Base-by-base conservation (phyloP, 306 rosid genomes). In the Parietaria judaica region DNA sequence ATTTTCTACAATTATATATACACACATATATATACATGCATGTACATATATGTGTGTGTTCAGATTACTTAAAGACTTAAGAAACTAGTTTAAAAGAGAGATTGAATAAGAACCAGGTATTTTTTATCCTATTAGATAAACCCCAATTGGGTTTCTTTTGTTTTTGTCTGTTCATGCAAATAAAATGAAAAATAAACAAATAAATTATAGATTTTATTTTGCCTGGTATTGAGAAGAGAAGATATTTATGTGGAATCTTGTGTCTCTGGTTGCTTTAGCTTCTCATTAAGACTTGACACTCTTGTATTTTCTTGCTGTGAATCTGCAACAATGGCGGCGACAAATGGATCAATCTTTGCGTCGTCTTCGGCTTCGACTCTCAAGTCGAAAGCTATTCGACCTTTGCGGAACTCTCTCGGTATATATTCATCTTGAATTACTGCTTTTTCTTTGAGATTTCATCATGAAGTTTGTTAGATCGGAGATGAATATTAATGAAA, bases 321-420 rank as follows among this genome's bases (percentile, higher is more conserved):
- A n/a, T 54, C 54, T 59, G 6, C 54, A 38, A 6, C 23, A 8
- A 84, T 84, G 92, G 95, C 96, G 36, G 79, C 86, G 59, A 65
- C 78, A 0, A 81, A 75, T 58, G 52, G 82, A 14, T 79, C 95
- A 66, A 77, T 87, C 64, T 68, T 72, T 79, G 73, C 82, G 2
- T 69, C 87, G 63, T 70, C 87, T 64, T 70, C 79, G 56, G 70
- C 86, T 36, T 14, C 50, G 54, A 65, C 85, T 35, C 13, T 51
- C 52, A 65, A 70, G 16, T 43, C 79, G 7, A 69, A 61, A 52
- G 15, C 73, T 39, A 68, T 10, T 54, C 72, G 64, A 51, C 58
- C 48, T 31, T 69, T 63, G 72, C 36, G 77, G 6, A 73, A 70
- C 77, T 37, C 71, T 54, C 72, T 74, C 14, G 84, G 97, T 91